phyloP scores from a whole-genome alignment of 2,329 filamentous ascomycete genomes.

The Dendrostoma leiphaemia region DNA sequence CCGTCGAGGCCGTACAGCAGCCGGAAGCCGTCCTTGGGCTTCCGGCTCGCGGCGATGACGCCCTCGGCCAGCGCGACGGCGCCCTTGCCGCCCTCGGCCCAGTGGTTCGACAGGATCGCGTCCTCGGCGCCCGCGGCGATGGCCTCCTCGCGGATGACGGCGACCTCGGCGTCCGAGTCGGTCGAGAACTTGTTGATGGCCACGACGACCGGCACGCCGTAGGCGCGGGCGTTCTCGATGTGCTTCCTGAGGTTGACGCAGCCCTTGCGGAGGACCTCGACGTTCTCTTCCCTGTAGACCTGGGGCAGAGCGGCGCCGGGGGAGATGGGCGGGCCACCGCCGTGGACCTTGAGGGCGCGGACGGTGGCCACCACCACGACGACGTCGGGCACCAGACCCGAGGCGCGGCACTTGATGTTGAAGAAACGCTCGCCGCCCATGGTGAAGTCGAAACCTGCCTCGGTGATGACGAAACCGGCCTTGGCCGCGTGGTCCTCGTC shows the following conservation, averaged over 20 bases:
- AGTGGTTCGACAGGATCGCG: slow-evolving; percentile 92
- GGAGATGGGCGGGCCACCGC: slow-evolving; percentile 89
- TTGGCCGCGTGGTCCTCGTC: slow-evolving; percentile 83
- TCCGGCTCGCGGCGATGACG: slow-evolving; percentile 78
- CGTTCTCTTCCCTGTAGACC: slow-evolving; percentile 90
- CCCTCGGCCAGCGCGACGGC: slow-evolving; percentile 85
- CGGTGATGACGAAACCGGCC: slow-evolving; percentile 90
- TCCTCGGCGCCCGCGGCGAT: slow-evolving; percentile 90
- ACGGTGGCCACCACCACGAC: slow-evolving; percentile 96
- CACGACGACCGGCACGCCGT: slow-evolving; percentile 91
- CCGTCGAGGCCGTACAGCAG: slow-evolving; percentile 81
- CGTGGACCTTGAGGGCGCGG: slow-evolving; percentile 93
- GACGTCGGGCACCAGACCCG: slow-evolving; percentile 86
- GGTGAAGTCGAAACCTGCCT: slow-evolving; percentile 98
- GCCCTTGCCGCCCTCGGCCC: slow-evolving; percentile 90
- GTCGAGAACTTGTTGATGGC: slow-evolving; percentile 97
- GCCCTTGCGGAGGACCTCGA: slow-evolving; percentile 83
- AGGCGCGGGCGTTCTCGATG: slow-evolving; percentile 83
- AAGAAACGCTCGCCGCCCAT: slow-evolving; percentile 99
- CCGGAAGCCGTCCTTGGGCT: slow-evolving; percentile 79
- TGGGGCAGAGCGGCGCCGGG: slow-evolving; percentile 82
- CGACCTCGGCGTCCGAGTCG: slow-evolving; percentile 89
- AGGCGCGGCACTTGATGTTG: slow-evolving; percentile 99
- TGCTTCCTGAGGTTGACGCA: slow-evolving; percentile 96
- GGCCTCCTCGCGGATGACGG: slow-evolving; percentile 85